These are phyloP conservation scores for Plasmodium gallinaceum DNA, from an alignment of 169 alveolate species.

Conservation along the genomic window DNA sequence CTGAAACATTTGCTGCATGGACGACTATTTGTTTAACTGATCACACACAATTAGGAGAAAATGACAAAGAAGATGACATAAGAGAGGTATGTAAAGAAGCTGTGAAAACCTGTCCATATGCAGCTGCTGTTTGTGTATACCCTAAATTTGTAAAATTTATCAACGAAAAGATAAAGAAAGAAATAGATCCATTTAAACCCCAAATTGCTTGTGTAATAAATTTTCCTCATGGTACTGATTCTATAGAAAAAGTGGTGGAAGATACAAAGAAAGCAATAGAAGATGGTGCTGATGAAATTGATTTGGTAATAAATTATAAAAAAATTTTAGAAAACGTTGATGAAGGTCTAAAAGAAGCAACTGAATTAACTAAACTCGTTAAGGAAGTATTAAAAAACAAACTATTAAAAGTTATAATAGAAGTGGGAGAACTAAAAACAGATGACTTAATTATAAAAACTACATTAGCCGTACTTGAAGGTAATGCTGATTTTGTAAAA, in stretches of 20 bases:
- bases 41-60: slow-evolving; percentile 74
- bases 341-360: slow-evolving; percentile 70
- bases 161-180: slow-evolving; percentile 48
- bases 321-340: slow-evolving; percentile 30
- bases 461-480: slow-evolving; percentile 76
- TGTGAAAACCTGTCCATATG: slow-evolving; percentile 55
- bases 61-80: slow-evolving; percentile 72
- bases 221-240: slow-evolving; percentile 80
- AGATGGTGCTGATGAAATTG: slow-evolving; percentile 83
- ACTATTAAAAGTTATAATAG: slow-evolving; percentile 79
- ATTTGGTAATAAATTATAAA: slow-evolving; percentile 78
- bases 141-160: slow-evolving; percentile 78
- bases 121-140: slow-evolving; percentile 78
- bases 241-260: slow-evolving; percentile 52
- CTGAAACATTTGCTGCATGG: slow-evolving; percentile 72
- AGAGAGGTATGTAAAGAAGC: slow-evolving; percentile 52
- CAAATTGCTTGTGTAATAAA: slow-evolving; percentile 79
- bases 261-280: slow-evolving; percentile 76
- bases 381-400: slow-evolving; percentile 34
- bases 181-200: slow-evolving; percentile 47
- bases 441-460: slow-evolving; percentile 72
- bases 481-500: slow-evolving; percentile 81
- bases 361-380: slow-evolving; percentile 22
- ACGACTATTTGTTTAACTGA: slow-evolving; percentile 71
- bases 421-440: slow-evolving; percentile 78